Base-by-base conservation (phyloP, 2,329 filamentous ascomycete species). In the Tolypocladium ovalisporum region DNA sequence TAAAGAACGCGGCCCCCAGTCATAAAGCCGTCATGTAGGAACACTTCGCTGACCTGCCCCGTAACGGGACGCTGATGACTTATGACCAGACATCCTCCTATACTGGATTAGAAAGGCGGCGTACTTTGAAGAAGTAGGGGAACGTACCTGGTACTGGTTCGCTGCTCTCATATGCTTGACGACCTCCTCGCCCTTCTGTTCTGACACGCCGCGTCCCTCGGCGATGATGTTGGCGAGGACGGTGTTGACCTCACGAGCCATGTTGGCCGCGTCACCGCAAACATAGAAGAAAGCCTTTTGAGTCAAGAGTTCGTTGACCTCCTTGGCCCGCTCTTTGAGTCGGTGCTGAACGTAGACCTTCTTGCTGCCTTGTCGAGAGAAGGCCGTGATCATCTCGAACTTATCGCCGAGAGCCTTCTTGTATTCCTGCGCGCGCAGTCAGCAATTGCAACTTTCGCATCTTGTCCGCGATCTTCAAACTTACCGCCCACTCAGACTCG, bases 321-420 rank as follows among this genome's bases (percentile, higher is more conserved):
- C 85, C 66, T 89, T 82, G 59, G 89, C 86, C 54, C 86, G 81
- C 73, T 97, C 90, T 75, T 89, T 87, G 60, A 99, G 81, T 61
- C 89, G 83, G 74, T 99, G 91, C 75, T 99, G 94, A 27, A 99
- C 94, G 69, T 99, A 99, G 40, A 99, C 89, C 76, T 99, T 99
- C 73, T 94, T 82, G 49, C 85, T 72, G 0, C 83, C 79, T 59
- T 97, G 90, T 63, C 94, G 86, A n/a, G 94, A 99, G 75, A 99
- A 99, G 47, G 94, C 94, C 17, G 89, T 95, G 71, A 97, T 82
- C 63, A 99, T 79, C 71, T 92, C 87, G 67, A 99, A 94, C 52
- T 88, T 89, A 74, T 96, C 90, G 59, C 92, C 92, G 51, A 99
- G 83, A 57, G 81, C 82, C 65, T 90, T 78, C 73, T 91, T 86